These are phyloP conservation scores for Fusarium torulosum DNA, from an alignment of 2,329 filamentous ascomycete species.

Conservation along the genomic window DNA sequence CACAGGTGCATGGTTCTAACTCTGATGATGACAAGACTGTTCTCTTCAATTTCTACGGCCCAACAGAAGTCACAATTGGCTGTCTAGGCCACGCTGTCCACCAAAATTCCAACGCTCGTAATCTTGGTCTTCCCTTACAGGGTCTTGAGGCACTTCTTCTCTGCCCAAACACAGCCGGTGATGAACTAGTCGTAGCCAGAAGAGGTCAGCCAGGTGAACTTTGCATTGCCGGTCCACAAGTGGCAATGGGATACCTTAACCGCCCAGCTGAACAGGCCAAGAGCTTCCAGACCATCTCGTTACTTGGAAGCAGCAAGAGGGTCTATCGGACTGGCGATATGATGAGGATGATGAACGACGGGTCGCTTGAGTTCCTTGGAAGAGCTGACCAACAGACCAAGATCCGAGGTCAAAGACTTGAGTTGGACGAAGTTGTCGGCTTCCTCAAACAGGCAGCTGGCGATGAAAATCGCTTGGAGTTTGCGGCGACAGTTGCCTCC, in stretches of 20 bases:
- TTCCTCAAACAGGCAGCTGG: constrained; percentile 8
- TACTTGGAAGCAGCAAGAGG: not conserved
- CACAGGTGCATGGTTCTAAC: accelerated
- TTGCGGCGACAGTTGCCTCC: constrained; percentile 25
- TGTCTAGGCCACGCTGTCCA: constrained; percentile 21
- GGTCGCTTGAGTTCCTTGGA: constrained; percentile 19
- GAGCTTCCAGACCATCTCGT: constrained; percentile 2
- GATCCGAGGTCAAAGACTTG: constrained; percentile 30
- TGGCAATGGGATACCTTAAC: constrained; percentile 25
- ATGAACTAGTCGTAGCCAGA: not conserved
- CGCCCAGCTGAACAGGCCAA: constrained; percentile 20
- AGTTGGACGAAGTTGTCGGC: constrained; percentile 20
- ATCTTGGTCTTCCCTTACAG: constrained; percentile 17
- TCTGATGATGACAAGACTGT: accelerated
- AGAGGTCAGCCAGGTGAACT: constrained; percentile 21
- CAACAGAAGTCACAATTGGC: constrained; percentile 28
- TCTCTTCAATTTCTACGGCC: constrained; percentile 32
- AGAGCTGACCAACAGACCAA: constrained; percentile 30
- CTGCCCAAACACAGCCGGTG: accelerated
- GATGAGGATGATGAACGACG: constrained; percentile 37
- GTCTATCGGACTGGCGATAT: constrained; percentile 32
- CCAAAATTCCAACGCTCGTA: constrained; percentile 23
- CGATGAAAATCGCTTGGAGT: constrained; percentile 1
- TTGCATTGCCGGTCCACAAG: constrained; percentile 28
- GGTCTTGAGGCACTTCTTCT: constrained; percentile 20